Base-by-base conservation (phyloP, 2,329 filamentous ascomycete species). In the Sporothrix protearum region DNA sequence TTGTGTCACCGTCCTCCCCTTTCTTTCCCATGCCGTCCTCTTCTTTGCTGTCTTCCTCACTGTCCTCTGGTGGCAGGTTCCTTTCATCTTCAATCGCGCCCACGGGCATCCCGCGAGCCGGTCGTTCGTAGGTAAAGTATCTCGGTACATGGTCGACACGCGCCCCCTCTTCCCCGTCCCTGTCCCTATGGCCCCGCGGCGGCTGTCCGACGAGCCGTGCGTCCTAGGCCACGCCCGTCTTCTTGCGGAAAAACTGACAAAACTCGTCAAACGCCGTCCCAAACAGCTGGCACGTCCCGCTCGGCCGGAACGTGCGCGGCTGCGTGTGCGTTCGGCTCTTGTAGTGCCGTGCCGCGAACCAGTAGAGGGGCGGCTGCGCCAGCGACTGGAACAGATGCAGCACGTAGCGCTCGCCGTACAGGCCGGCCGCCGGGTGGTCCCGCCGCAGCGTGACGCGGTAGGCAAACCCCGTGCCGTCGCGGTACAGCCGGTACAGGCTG, bases 341-440 rank as follows among this genome's bases (percentile, higher is more conserved):
- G 75, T 82, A 83, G 74, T 82, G 83, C 70, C 86, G 87, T 63
- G 83, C 84, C 8, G 86, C 86, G 61, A 88, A 86, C 74, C 85
- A 86, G 80, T 92, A 94, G 0, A 86, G 84, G 72, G 81, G 82
- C 0, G 90, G 90, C 16, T 81, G 80, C 12, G 84, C 81, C 73
- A 87, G 84, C 5, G 89, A 91, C 78, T 93, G 88, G 81, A 88
- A 92, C 68, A 94, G 83, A 90, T 93, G 74, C n/a, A 42, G 45
- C 22, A 83, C 81, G 53, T 88, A 89, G 45, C 85, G 87, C 76
- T 93, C 87, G 57, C 86, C 86, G 0, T 80, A 77, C 51, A 85
- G 85, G 12, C 82, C 81, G 4, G 76, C 75, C 16, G 79, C 77
- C 73, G 79, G 51, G 77, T 83, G 79, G 80, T 86, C 77, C 77